Evolutionary conservation across 2,329 filamentous ascomycete genomes (phyloP).

Genomic region (Colletotrichum tabaci): DNA sequence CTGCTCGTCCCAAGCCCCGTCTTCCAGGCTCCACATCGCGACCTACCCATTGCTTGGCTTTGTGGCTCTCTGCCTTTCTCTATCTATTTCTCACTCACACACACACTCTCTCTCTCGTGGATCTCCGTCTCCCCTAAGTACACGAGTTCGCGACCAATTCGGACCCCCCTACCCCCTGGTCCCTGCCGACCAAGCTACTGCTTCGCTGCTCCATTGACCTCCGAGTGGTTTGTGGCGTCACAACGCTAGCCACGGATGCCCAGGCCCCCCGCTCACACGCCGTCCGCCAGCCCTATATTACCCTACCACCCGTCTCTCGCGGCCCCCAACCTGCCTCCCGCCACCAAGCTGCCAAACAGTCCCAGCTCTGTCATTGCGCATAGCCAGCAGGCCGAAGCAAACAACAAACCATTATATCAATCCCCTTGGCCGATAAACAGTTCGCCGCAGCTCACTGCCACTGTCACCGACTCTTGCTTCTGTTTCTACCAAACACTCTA

Average conservation of each 20-base stretch:
- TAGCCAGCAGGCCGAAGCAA: constrained; percentile 2
- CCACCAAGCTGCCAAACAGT: constrained; percentile 16
- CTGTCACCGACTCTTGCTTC: constrained; percentile 3
- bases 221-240: constrained; percentile 16
- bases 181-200: constrained; percentile 34
- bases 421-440: background rate
- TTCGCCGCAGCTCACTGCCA: background rate
- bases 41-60: constrained; percentile 33
- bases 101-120: constrained; percentile 1
- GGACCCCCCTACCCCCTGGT: constrained; percentile 36
- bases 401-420: constrained; percentile 1
- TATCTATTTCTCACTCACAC: background rate
- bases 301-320: constrained; percentile 27
- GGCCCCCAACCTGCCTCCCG: constrained; percentile 37
- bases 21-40: constrained; percentile 29
- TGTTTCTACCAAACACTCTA: background rate
- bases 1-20: constrained; percentile 30
- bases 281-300: constrained; percentile 41
- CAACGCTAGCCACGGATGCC: constrained; percentile 25
- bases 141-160: constrained; percentile 10
- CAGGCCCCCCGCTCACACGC: constrained; percentile 32
- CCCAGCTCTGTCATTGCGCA: constrained; percentile 14
- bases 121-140: constrained; percentile 16
- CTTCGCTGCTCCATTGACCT: constrained; percentile 28
- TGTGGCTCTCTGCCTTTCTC: background rate